Conservation (phyloP, 1,284 basidiomycete genomes). For the Moesziomyces antarcticus region DNA sequence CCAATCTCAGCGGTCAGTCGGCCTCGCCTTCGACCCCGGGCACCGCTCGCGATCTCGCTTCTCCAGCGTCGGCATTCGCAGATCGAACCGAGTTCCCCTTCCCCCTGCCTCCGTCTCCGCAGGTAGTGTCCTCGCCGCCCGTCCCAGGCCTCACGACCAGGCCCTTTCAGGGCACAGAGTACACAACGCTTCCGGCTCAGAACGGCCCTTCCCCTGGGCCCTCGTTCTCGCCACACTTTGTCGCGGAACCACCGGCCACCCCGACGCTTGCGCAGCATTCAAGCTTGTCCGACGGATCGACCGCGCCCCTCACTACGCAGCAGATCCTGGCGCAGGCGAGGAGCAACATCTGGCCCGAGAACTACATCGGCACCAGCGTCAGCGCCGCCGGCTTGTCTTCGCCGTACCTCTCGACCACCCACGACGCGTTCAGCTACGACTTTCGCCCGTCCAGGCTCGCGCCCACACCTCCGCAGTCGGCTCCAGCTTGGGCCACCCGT, state of each 20-base stretch:
- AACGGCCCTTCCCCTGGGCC: conserved; percentile 10
- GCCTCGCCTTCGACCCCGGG: conserved; percentile 26
- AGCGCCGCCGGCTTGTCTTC: conserved; percentile 35
- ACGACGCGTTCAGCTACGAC: conserved; percentile 27
- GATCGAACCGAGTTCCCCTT: conserved; percentile 32
- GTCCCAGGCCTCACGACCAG: conserved; percentile 9
- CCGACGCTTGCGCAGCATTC: conserved; percentile 5
- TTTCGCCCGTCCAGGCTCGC: conserved; percentile 31
- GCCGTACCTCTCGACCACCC: conserved; percentile 15
- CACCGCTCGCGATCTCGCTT: conserved; percentile 10
- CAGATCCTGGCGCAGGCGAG: conserved; percentile 44
- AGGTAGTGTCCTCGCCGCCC: conserved; percentile 9
- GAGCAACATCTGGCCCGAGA: conserved; percentile 45
- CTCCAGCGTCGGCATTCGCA: conserved; percentile 13
- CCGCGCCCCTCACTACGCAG: conserved; percentile 37
- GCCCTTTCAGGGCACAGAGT: conserved; percentile 5
- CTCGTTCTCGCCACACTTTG: neutral
- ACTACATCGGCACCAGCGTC: conserved; percentile 34
- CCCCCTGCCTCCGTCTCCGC: conserved; percentile 14
- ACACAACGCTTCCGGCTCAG: conserved; percentile 6
- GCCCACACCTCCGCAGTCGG: conserved; percentile 21
- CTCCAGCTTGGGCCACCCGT: conserved; percentile 3
- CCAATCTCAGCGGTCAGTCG: conserved; percentile 25
- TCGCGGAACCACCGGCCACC: conserved; percentile 6
- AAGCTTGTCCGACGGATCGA: conserved; percentile 1